Evolutionary conservation across 129 eudicot genomes (phyloP), one percentile per base, ranked within the genome.

Genomic region (Chrysanthemum seticuspe): DNA sequence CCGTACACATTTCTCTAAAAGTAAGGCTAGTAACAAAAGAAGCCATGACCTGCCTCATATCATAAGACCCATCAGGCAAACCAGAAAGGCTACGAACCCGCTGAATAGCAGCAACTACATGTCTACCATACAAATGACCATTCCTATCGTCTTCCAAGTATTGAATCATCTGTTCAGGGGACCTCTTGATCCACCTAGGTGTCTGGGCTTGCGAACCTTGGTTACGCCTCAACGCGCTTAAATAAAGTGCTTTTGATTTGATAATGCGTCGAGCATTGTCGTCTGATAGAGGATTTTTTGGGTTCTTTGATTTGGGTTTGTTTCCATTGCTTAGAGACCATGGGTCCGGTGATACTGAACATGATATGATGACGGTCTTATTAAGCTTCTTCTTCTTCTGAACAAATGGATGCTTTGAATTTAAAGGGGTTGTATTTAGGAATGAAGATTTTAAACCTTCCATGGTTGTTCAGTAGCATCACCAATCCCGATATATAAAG

Each of bases 91-190:
- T 80, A 68, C 99, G 73, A 2, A 94, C 96, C 15, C 83, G 66
- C 52, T 82, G 84, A n/a, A 94, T 86, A 2, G 99, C 99, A 1
- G 99, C 99, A 9, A 88, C 88, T 8, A 94, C 99, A 71, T 94
- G 96, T 52, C 85, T 74, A 9, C 97, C 99, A 47, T 94, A 94
- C 83, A 94, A 66, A 61, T 94, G 97, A 0, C 97, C 99, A 10
- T 90, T 83, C 76, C 97, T 84, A 59, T 94, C 99, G 49, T 94
- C 99, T 54, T 90, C 89, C 80, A 94, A 62, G 71, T 94, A 94
- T 67, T 78, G 91, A 14, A 81, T 85, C 99, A 94, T 94, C 78
- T 94, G 99, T 52, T 94, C 97, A 9, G 99, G 99, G 4, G 89
- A 74, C 76, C 99, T 80, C 65, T 81, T 91, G 57, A 92, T 86